Percentiles rank a stretch among this genome's conserved stretches.
These are phyloP conservation scores for Alternaria alternata DNA, from an alignment of 2,329 filamentous ascomycete genomes.

Conservation along the genomic window DNA sequence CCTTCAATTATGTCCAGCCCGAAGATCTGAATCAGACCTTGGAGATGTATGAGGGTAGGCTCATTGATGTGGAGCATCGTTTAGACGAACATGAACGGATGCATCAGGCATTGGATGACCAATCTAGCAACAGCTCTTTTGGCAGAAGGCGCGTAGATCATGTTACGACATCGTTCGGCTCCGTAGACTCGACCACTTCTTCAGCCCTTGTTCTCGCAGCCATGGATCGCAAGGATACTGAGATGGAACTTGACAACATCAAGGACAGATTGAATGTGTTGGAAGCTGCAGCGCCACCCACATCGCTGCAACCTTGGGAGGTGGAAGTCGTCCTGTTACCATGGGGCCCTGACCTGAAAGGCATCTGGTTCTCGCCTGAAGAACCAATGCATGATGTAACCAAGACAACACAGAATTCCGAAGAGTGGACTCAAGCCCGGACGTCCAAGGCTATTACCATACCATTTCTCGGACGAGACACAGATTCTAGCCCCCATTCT, in stretches of 20 bases:
- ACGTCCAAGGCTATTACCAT: slow-evolving; percentile 22
- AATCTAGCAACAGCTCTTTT: slow-evolving; percentile 37
- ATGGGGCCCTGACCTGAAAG: slow-evolving; percentile 65
- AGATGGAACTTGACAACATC: slow-evolving; percentile 56
- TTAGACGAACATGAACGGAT: slow-evolving; percentile 52
- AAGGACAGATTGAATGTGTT: slow-evolving; percentile 62
- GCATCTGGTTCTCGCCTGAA: slow-evolving; percentile 61
- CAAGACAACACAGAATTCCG: slow-evolving; percentile 52
- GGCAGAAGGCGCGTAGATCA: slow-evolving; percentile 42
- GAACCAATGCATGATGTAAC: slow-evolving; percentile 51
- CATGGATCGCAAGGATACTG: slow-evolving; percentile 51
- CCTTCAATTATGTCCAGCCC: slow-evolving; percentile 70
- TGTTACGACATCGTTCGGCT: slow-evolving; percentile 52
- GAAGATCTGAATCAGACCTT: slow-evolving; percentile 75
- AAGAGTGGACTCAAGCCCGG: slow-evolving; percentile 57
- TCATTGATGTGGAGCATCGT: slow-evolving; percentile 72
- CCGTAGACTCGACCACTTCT: slow-evolving; percentile 50
- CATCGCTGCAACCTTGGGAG: slow-evolving; percentile 71
- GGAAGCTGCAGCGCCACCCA: slow-evolving; percentile 67
- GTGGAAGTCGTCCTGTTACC: slow-evolving; percentile 80
- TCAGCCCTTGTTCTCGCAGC: slow-evolving; percentile 47
- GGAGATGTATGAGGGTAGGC: slow-evolving; percentile 70
- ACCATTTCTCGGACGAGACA: slow-evolving; percentile 24
- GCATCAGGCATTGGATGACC: slow-evolving; percentile 42
- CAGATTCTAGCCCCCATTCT: slow-evolving; percentile 35